These are phyloP conservation scores for Aspergillus haitiensis DNA, from an alignment of 495 filamentous ascomycete species.

Conservation along the genomic window DNA sequence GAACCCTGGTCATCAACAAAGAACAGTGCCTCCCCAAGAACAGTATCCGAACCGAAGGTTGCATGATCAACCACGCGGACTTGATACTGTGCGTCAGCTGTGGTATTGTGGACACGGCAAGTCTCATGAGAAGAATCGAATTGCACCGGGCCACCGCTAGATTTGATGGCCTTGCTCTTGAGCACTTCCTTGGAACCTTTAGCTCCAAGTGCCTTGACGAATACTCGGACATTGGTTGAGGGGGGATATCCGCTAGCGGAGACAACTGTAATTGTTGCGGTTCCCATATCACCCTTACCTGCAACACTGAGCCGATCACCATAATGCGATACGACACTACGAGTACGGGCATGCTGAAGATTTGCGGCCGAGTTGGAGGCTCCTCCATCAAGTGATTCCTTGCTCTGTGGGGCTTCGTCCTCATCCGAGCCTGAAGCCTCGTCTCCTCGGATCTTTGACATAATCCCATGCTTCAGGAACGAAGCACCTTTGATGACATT, in stretches of 20 bases:
- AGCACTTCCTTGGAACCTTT: constrained; percentile 75
- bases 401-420: constrained; percentile 49
- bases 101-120: constrained; percentile 69
- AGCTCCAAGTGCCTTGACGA: constrained; percentile 61
- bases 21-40: constrained; percentile 81
- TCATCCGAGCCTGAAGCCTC: constrained; percentile 37
- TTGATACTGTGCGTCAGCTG: constrained; percentile 83
- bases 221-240: constrained; percentile 77
- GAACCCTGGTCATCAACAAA: constrained; percentile 81
- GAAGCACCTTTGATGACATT: constrained; percentile 85
- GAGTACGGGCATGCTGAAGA: constrained; percentile 60
- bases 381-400: constrained; percentile 33
- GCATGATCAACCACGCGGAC: constrained; percentile 80
- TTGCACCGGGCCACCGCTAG: constrained; percentile 54
- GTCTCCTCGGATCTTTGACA: constrained; percentile 47
- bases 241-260: constrained; percentile 77
- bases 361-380: constrained; percentile 39
- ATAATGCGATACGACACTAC: constrained; percentile 61
- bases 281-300: constrained; percentile 62
- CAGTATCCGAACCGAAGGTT: constrained; percentile 75
- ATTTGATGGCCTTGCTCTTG: constrained; percentile 81
- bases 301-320: constrained; percentile 50
- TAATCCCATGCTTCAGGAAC: constrained; percentile 79
- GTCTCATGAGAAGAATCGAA: constrained; percentile 67
- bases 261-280: constrained; percentile 76